These are phyloP conservation scores for Trametes coccinea DNA, from an alignment of 768 basidiomycete species.

Conservation along the genomic window DNA sequence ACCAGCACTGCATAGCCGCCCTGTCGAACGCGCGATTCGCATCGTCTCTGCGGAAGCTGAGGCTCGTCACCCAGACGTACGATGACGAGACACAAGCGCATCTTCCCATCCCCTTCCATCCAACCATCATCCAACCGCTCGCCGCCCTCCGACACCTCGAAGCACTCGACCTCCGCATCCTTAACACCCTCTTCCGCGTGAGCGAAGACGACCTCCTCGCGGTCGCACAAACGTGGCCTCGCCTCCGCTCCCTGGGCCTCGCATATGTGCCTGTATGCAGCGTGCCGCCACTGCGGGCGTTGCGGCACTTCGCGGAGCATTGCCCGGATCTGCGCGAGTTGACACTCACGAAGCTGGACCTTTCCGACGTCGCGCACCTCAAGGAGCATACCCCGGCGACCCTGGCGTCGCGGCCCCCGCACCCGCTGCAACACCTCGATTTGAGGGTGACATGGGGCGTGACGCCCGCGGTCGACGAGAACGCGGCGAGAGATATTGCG, in stretches of 20 bases:
- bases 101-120: not conserved
- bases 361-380: not conserved
- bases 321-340: slow-evolving; percentile 13
- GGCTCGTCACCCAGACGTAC: not conserved
- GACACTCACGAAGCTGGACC: slow-evolving; percentile 4
- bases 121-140: not conserved
- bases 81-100: not conserved
- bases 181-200: not conserved
- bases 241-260: not conserved
- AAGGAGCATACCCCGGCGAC: not conserved
- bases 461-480: not conserved
- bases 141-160: not conserved
- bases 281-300: not conserved
- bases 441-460: slow-evolving; percentile 5
- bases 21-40: not conserved
- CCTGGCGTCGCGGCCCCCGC: not conserved
- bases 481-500: not conserved
- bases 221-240: slow-evolving; percentile 5
- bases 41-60: not conserved
- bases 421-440: slow-evolving; percentile 6
- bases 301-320: slow-evolving; percentile 8
- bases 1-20: not conserved
- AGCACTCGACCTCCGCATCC: not conserved
- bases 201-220: slow-evolving; percentile 4
- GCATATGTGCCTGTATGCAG: not conserved